Percentiles rank a stretch among this genome's conserved stretches.
Evolutionary conservation across 2,329 filamentous ascomycete genomes (phyloP).

Genomic region (Huntiella abstrusa): DNA sequence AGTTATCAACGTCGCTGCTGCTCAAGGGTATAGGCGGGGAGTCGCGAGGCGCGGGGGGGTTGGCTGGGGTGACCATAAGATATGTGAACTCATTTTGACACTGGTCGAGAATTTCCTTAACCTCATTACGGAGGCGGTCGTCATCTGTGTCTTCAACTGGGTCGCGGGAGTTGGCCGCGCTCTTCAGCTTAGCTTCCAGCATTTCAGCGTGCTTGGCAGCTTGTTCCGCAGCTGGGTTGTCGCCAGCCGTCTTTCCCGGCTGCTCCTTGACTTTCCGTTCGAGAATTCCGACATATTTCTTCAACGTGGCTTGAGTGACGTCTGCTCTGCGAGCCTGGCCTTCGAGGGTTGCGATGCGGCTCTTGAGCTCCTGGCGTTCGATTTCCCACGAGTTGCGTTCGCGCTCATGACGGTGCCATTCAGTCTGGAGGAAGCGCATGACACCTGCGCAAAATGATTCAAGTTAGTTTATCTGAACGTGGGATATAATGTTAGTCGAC

Average conservation of each 20-base stretch:
- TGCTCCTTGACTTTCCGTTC: constrained; percentile 78
- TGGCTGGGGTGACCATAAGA: constrained; percentile 47
- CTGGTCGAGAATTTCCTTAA: constrained; percentile 44
- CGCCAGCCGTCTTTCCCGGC: constrained; percentile 39
- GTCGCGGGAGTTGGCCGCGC: constrained; percentile 16
- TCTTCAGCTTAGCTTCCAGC: constrained; percentile 36
- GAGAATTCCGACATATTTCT: constrained; percentile 76
- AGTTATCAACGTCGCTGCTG: constrained; percentile 21
- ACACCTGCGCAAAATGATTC: constrained; percentile 40
- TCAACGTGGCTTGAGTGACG: constrained; percentile 71
- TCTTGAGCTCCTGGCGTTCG: constrained; percentile 97
- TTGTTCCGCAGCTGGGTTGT: constrained; percentile 29
- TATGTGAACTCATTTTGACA: constrained; percentile 49
- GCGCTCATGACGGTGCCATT: constrained; percentile 97
- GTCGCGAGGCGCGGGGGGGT: constrained; percentile 45
- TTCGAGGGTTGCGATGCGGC: constrained; percentile 83
- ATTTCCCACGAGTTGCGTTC: constrained; percentile 98
- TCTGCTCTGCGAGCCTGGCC: constrained; percentile 75
- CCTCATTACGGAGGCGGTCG: constrained; percentile 30
- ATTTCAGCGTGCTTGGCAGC: constrained; percentile 27
- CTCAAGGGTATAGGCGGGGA: constrained; percentile 32
- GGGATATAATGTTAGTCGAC: background rate
- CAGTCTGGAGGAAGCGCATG: constrained; percentile 97
- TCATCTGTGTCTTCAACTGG: constrained; percentile 27
- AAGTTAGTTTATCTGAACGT: constrained; percentile 1